Conservation (phyloP, 768 basidiomycete genomes). For the Rhizopogon salebrosus region DNA sequence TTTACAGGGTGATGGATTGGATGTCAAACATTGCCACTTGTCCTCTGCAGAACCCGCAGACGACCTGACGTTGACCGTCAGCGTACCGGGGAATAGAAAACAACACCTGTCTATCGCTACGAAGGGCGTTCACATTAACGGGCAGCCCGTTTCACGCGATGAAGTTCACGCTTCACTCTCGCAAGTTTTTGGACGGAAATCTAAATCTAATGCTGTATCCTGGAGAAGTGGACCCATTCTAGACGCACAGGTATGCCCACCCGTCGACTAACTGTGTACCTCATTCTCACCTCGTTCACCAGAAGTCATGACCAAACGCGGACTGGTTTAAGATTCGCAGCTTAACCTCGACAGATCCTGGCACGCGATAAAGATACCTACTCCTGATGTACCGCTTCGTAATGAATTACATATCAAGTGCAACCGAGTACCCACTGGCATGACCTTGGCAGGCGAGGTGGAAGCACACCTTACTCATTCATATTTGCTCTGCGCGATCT, state of each 20-base stretch:
- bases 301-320: not conserved
- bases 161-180: constrained; percentile 14
- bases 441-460: no score
- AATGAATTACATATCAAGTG: not conserved
- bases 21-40: constrained; percentile 1
- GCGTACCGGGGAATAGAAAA: not conserved
- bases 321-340: not conserved
- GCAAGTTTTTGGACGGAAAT: constrained; percentile 4
- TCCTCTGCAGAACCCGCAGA: not conserved
- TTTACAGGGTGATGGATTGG: constrained; percentile 2
- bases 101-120: constrained; percentile 7
- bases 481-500: no score
- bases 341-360: not conserved
- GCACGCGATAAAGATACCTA: not conserved
- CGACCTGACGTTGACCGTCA: constrained; percentile 1
- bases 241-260: not conserved
- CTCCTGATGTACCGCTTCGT: not conserved
- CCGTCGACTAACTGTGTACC: not conserved
- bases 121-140: constrained; percentile 21
- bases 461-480: no score
- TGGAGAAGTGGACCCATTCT: not conserved
- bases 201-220: not conserved
- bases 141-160: constrained; percentile 13
- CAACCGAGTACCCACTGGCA: no score
- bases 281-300: not conserved